Evolutionary conservation across 1,284 basidiomycete genomes (phyloP), one percentile per base, ranked within the genome.

Genomic region (Moniliella sp.): DNA sequence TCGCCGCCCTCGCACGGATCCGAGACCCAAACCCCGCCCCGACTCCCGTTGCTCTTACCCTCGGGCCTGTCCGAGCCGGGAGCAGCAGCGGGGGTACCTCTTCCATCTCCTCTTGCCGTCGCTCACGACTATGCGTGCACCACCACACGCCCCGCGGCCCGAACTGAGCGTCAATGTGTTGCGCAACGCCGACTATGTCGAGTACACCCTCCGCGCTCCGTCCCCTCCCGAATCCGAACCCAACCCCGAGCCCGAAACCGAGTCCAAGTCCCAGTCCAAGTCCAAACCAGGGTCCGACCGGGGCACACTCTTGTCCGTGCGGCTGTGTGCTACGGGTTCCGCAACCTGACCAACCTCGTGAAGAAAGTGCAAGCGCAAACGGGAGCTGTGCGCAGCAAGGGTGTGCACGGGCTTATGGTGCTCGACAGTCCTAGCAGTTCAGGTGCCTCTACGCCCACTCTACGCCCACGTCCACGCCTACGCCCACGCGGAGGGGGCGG

Each of bases 311-410:
- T 97, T 14, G 93, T 94, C 67, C 76, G 75, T 45, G 88, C 82
- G 2, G 82, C 86, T 2, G 81, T 78, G 44, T 93, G 84, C 61
- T 97, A 94, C 55, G 91, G 91, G 2, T 97, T 97, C 66, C 71
- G 83, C 33, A 99, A 97, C 61, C 66, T 99, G 33, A 88, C 97
- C 62, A 99, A 94, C 57, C 71, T 97, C 30, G 88, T 99, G 28
- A 69, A 86, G 35, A 84, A 83, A 62, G 71, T 74, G 1, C 53
- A 56, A 30, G 45, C 45, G 34, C 48, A 53, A 37, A 50, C 49
- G 1, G 83, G 84, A 30, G 2, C 9, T 14, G 16, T 10, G 10
- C 9, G 28, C 16, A 30, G 15, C 28, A 15, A 23, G 8, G 21
- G 21, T 25, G 42, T 46, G 5, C 42, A 43, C 18, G 19, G 25